Conservation (phyloP, 106 monocot species). For the Cymbidium sinense region DNA sequence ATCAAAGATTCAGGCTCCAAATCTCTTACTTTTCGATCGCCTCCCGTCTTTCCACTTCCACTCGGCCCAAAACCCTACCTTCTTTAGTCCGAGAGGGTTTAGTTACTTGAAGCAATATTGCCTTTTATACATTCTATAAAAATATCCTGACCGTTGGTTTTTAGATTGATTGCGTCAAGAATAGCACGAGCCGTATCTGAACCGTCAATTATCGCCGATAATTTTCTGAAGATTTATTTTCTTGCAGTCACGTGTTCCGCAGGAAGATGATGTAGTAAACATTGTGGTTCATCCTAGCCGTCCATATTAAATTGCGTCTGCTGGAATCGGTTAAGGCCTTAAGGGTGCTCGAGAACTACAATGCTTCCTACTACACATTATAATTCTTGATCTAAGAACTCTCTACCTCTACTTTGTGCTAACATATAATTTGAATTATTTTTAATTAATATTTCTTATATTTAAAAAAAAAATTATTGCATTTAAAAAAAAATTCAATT, state of each 20-base stretch:
- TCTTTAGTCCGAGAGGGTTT: not conserved
- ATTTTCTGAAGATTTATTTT: not conserved
- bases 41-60: not conserved
- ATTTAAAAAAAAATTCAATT: no score
- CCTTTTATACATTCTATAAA: not conserved
- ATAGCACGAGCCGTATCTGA: not conserved
- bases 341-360: no score
- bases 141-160: constrained; percentile 2
- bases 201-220: not conserved
- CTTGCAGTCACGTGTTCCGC: not conserved
- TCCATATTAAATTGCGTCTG: not conserved
- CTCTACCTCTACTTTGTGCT: no score
- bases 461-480: no score
- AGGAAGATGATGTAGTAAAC: not conserved
- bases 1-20: not conserved
- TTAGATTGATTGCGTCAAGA: not conserved
- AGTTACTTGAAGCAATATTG: not conserved
- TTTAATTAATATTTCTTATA: no score
- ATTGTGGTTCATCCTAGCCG: not conserved
- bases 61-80: constrained; percentile 3
- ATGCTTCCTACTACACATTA: no score
- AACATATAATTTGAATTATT: no score
- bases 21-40: not conserved
- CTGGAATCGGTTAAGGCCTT: no score
- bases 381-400: no score